phyloP scores from a whole-genome alignment of 768 basidiomycete genomes.

The Strobilomyces confusus region DNA sequence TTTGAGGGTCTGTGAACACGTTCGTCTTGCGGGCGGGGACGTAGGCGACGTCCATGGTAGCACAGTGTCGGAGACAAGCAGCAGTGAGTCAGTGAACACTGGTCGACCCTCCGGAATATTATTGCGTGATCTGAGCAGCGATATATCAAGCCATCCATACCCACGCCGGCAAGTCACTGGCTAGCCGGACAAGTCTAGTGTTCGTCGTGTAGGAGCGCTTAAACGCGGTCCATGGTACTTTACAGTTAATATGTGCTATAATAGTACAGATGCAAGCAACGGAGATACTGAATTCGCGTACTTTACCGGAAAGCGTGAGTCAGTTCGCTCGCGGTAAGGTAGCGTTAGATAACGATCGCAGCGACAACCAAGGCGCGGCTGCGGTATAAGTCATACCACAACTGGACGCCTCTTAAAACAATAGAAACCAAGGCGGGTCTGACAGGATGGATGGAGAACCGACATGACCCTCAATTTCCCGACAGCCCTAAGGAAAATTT shows the following conservation, averaged over 20 bases:
- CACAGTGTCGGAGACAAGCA: slow-evolving; percentile 8
- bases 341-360: slow-evolving; percentile 2
- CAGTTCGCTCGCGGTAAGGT: slow-evolving; percentile 1
- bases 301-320: slow-evolving; percentile 7
- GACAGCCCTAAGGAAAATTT: slow-evolving; percentile 3
- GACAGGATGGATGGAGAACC: neutral
- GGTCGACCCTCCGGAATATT: too few species aligned
- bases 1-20: slow-evolving; percentile 57
- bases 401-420: slow-evolving; percentile 8
- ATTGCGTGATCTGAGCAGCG: neutral
- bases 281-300: neutral
- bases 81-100: slow-evolving; percentile 5
- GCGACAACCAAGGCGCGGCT: slow-evolving; percentile 1
- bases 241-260: slow-evolving; percentile 23
- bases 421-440: neutral
- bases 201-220: neutral
- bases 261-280: slow-evolving; percentile 11
- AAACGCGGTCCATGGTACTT: slow-evolving; percentile 9
- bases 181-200: neutral
- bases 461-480: neutral
- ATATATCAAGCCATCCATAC: slow-evolving; percentile 20
- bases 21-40: slow-evolving; percentile 18
- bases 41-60: slow-evolving; percentile 24
- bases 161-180: slow-evolving; percentile 10
- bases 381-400: slow-evolving; percentile 17